These are phyloP conservation scores for Physcia stellaris DNA, from an alignment of 495 filamentous ascomycete species.

Conservation along the genomic window DNA sequence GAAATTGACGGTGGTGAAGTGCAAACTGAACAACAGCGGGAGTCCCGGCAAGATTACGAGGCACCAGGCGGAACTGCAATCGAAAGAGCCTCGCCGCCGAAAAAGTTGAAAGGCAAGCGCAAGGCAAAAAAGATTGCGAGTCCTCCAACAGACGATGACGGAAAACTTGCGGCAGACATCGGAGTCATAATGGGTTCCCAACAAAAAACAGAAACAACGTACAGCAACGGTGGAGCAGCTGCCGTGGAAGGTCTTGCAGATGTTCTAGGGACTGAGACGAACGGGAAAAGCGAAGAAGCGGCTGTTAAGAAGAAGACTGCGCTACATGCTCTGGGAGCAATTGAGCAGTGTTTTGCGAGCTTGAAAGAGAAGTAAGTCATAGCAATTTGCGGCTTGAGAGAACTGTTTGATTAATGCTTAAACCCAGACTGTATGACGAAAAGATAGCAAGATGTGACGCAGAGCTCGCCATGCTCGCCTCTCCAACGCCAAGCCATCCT, in stretches of 20 bases:
- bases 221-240: slow-evolving; percentile 25
- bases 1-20: too few species aligned
- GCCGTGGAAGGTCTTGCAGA: slow-evolving; percentile 27
- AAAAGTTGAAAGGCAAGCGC: too few species aligned
- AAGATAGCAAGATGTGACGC: slow-evolving; percentile 63
- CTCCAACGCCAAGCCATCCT: slow-evolving; percentile 68
- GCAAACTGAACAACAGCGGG: too few species aligned
- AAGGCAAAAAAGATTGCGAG: slow-evolving; percentile 27
- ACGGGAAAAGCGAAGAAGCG: slow-evolving; percentile 58
- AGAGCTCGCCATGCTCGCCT: slow-evolving; percentile 70
- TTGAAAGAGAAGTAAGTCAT: slow-evolving; percentile 69
- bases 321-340: slow-evolving; percentile 58
- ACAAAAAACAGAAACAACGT: slow-evolving; percentile 2
- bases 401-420: slow-evolving; percentile 3
- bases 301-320: slow-evolving; percentile 69
- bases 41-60: too few species aligned
- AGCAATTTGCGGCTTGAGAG: not conserved
- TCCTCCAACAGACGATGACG: too few species aligned
- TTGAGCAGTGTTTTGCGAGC: slow-evolving; percentile 74
- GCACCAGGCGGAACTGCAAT: too few species aligned
- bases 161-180: slow-evolving; percentile 14
- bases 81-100: too few species aligned
- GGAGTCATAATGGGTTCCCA: not conserved
- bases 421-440: slow-evolving; percentile 67
- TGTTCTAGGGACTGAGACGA: slow-evolving; percentile 34